These are phyloP conservation scores for Talaromyces verruculosus DNA, from an alignment of 2,329 filamentous ascomycete genomes.

Conservation along the genomic window DNA sequence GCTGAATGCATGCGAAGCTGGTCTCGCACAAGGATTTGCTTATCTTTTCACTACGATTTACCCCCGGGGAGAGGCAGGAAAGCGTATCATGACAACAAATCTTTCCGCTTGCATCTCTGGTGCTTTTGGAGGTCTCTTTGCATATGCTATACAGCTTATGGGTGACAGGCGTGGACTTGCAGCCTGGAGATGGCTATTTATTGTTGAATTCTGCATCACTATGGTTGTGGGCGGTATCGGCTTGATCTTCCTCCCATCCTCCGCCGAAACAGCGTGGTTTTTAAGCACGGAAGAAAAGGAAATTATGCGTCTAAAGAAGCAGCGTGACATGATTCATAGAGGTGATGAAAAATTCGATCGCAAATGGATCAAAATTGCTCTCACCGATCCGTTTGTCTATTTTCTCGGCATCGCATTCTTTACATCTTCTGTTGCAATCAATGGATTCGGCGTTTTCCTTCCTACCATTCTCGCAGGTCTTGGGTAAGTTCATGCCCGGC, in stretches of 20 bases:
- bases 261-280: conserved; percentile 15
- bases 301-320: conserved; percentile 6
- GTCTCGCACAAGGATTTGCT: conserved; percentile 5
- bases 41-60: conserved; percentile 14
- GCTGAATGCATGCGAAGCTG: conserved; percentile 7
- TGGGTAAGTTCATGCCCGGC: neutral
- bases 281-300: conserved; percentile 9
- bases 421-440: conserved; percentile 16
- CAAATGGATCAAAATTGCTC: conserved; percentile 11
- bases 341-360: conserved; percentile 10
- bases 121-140: conserved; percentile 19
- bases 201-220: conserved; percentile 19
- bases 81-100: conserved; percentile 17
- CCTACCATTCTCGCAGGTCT: conserved; percentile 16
- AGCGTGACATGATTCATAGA: conserved; percentile 1
- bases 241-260: neutral
- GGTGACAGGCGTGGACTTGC: conserved; percentile 1
- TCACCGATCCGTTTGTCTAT: conserved; percentile 18
- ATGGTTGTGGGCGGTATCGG: conserved; percentile 9
- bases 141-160: conserved; percentile 12
- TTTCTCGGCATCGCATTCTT: conserved; percentile 13
- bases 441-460: conserved; percentile 17
- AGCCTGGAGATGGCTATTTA: conserved; percentile 17
- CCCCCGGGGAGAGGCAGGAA: conserved; percentile 5
- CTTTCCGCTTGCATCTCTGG: conserved; percentile 8